Conservation (phyloP, 1,284 basidiomycete genomes). For the Microbotryomycetes sp. region DNA sequence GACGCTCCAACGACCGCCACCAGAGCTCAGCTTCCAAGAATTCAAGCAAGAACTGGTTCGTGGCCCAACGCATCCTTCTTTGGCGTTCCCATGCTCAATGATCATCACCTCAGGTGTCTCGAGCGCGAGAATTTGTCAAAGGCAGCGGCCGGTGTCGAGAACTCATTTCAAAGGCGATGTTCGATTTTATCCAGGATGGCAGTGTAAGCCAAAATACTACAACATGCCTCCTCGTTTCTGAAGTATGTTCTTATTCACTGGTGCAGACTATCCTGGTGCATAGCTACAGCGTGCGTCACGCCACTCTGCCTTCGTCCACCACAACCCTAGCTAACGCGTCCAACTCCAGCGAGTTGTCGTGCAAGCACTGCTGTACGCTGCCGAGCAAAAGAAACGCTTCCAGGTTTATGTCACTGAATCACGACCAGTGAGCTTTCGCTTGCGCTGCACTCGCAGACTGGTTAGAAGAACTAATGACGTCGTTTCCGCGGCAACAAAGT, state of each 20-base stretch:
- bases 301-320: conserved; percentile 30
- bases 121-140: conserved; percentile 57
- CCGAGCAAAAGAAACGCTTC: conserved; percentile 80
- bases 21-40: conserved; percentile 58
- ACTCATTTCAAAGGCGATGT: conserved; percentile 81
- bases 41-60: conserved; percentile 71
- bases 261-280: conserved; percentile 25
- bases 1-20: conserved; percentile 32
- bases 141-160: conserved; percentile 56
- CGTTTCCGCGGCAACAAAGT: conserved; percentile 25
- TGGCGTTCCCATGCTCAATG: conserved; percentile 38
- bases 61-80: conserved; percentile 57
- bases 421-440: conserved; percentile 62
- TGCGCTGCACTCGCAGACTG: conserved; percentile 33
- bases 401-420: conserved; percentile 97
- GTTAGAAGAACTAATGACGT: conserved; percentile 47
- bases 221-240: too few species aligned
- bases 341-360: conserved; percentile 89
- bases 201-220: conserved; percentile 51
- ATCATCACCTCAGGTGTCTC: conserved; percentile 42
- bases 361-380: conserved; percentile 72
- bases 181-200: conserved; percentile 90
- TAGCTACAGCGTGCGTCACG: conserved; percentile 19
- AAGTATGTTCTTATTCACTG: background rate
- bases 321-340: conserved; percentile 59